Base-by-base conservation (phyloP, 345 rosid genomes). In the Sapria himalayana region DNA sequence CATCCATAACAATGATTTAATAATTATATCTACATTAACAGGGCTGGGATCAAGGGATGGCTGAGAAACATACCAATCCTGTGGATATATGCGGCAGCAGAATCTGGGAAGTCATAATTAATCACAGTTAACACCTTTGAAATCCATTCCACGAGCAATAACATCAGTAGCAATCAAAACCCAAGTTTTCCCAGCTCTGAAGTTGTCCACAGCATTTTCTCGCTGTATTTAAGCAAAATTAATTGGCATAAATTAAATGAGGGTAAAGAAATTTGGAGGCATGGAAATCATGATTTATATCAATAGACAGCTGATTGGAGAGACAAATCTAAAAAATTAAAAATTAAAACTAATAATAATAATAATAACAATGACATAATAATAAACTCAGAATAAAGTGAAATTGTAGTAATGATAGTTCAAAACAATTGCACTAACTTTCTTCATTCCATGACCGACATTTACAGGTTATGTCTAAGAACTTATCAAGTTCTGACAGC, bases 61-160 rank as follows among this genome's bases (percentile, higher is more conserved):
- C 20, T 31, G 49, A 25, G 39, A 36, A 46, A 58, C 54, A 39
- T 79, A 89, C 98, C 94, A 27, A 82, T 89, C 59, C 94, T 71
- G 58, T 89, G 94, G 50, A 89, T 82, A 58, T 89, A 89, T 8
- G 98, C 77, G 27, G 93, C 60, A 19, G 82, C 74, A 33, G 85
- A 76, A 52, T 89, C 91, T 0, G 98, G 94, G 54, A 89, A 89
- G 54, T 89, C 94, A 31, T 74, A 89, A 63, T 89, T 89, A 46
- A 89, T 76, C 51, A 82, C 75, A 78, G 58, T 76, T 76, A 58
- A 82, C 71, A 17, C 94, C 98, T 62, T 89, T 89, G 69, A 89
- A 89, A 63, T 89, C 98, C 98, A 89, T 79, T 17, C 94, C 98
- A 14, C 93, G 78, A 33, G 93, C 94, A 19, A 89, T 65, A 43